Evolutionary conservation across 2,329 filamentous ascomycete genomes (phyloP).

Genomic region (Trichophyton mentagrophytes): DNA sequence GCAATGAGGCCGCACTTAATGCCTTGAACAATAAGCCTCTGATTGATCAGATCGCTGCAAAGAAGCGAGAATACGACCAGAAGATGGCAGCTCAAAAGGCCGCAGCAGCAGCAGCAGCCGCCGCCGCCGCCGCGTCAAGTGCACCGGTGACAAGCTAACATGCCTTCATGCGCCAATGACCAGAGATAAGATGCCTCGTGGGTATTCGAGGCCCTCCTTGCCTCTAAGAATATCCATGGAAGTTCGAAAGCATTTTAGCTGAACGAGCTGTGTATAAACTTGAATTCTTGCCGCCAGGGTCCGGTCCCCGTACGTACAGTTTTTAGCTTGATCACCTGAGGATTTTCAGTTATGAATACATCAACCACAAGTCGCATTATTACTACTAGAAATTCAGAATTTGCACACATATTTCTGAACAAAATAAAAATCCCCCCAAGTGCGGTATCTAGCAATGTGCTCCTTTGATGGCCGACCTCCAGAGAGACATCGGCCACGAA

Average conservation of each 20-base stretch:
- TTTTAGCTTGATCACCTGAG: no score
- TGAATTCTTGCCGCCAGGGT: no score
- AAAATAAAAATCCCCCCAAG: no score
- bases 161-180: neutral
- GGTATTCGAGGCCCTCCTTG: neutral
- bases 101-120: slow-evolving; percentile 5
- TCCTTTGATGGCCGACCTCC: no score
- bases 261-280: neutral
- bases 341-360: no score
- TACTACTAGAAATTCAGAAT: no score
- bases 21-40: slow-evolving; percentile 29
- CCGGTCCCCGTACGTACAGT: no score
- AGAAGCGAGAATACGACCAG: slow-evolving; percentile 21
- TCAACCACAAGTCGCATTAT: no score
- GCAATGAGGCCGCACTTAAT: slow-evolving; percentile 32
- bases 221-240: neutral
- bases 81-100: slow-evolving; percentile 8
- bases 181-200: neutral
- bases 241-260: neutral
- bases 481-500: no score
- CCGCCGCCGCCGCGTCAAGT: neutral
- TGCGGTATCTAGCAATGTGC: no score
- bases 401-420: no score
- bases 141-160: neutral
- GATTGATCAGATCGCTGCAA: slow-evolving; percentile 27